These are phyloP conservation scores for Coprinopsis sp. DNA, from an alignment of 768 basidiomycete genomes.

Conservation along the genomic window DNA sequence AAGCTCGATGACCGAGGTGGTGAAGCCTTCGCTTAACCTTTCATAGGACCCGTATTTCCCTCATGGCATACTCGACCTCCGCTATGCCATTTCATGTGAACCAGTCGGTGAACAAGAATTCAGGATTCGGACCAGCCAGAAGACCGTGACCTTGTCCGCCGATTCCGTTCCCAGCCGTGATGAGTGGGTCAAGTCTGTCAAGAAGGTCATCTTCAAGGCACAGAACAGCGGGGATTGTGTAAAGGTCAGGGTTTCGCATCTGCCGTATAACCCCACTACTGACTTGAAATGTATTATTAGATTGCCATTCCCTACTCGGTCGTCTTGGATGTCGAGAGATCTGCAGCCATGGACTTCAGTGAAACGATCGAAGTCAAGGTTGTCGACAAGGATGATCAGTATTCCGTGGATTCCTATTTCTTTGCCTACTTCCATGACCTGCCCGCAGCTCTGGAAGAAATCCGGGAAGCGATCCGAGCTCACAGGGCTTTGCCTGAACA, in stretches of 20 bases:
- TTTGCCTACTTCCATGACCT: slow-evolving; percentile 93
- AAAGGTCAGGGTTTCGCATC: slow-evolving; percentile 49
- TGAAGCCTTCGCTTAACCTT: slow-evolving; percentile 4
- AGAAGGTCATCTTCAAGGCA: slow-evolving; percentile 91
- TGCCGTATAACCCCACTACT: neutral
- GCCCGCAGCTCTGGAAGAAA: slow-evolving; percentile 70
- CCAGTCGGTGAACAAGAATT: slow-evolving; percentile 72
- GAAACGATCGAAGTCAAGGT: slow-evolving; percentile 96
- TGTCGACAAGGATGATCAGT: slow-evolving; percentile 74
- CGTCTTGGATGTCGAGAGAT: slow-evolving; percentile 84
- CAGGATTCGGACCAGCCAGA: slow-evolving; percentile 79
- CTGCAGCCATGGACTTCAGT: slow-evolving; percentile 89
- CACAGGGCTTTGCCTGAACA: slow-evolving; percentile 39
- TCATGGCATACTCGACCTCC: slow-evolving; percentile 91
- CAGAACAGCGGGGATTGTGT: slow-evolving; percentile 96
- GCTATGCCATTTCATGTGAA: slow-evolving; percentile 90
- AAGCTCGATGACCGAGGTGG: slow-evolving; percentile 20
- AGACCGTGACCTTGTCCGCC: slow-evolving; percentile 63
- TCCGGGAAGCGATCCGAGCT: slow-evolving; percentile 68
- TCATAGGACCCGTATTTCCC: slow-evolving; percentile 94
- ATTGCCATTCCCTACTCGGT: slow-evolving; percentile 93
- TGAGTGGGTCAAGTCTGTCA: slow-evolving; percentile 95
- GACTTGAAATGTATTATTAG: slow-evolving; percentile 25
- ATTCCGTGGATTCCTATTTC: slow-evolving; percentile 83
- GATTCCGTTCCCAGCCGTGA: slow-evolving; percentile 81